phyloP scores from a whole-genome alignment of 139 green algal species.

The Parachlorella kessleri region DNA sequence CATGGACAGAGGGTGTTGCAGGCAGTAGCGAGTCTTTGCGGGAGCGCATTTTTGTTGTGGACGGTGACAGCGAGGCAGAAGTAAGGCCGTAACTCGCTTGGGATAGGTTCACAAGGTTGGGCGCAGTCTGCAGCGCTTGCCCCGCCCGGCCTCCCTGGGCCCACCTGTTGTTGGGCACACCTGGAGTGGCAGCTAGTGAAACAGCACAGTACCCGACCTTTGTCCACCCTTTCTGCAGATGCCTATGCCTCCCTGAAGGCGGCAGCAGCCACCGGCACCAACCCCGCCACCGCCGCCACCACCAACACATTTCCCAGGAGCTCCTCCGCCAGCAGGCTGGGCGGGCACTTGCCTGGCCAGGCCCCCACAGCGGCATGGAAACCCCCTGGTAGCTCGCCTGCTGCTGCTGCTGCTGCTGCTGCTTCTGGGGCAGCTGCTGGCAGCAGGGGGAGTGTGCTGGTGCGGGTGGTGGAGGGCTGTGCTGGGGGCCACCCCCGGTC shows the following conservation, averaged over 20 bases:
- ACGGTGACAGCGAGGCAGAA: too few relatives aligned
- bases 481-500: constrained; percentile 23
- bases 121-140: too few relatives aligned
- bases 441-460: neutral
- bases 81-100: too few relatives aligned
- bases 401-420: neutral
- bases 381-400: neutral
- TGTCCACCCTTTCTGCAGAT: constrained; percentile 3
- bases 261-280: neutral
- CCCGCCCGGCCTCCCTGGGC: too few relatives aligned
- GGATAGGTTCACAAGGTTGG: too few relatives aligned
- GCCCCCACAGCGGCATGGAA: neutral
- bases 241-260: neutral
- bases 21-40: too few relatives aligned
- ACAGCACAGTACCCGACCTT: too few relatives aligned
- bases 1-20: too few relatives aligned
- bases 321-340: neutral
- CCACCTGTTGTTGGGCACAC: too few relatives aligned
- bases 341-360: neutral
- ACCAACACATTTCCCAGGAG: neutral
- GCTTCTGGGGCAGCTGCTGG: neutral
- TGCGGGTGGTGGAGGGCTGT: constrained; percentile 23
- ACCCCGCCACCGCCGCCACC: neutral
- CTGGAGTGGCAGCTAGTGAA: too few relatives aligned
- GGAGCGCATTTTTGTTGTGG: too few relatives aligned